Percentiles rank a stretch among this genome's conserved stretches.
phyloP scores from a whole-genome alignment of 202 grass and related monocot species.

The Schoenoplectus triqueter region DNA sequence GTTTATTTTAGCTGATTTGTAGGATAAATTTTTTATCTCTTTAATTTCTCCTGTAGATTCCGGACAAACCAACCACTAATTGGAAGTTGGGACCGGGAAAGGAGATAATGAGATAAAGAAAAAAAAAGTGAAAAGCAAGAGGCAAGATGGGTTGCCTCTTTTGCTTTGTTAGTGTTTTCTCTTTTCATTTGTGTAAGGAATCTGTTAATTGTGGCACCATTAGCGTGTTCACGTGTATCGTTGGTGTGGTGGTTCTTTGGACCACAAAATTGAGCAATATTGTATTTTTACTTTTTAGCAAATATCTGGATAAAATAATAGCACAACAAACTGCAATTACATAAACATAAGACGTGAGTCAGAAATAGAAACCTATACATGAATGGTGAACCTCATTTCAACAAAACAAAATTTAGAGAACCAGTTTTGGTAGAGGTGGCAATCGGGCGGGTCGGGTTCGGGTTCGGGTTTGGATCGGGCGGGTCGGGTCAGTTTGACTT shows the following conservation, averaged over 20 bases:
- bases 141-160: conserved; percentile 49
- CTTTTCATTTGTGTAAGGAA: conserved; percentile 51
- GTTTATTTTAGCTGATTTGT: conserved; percentile 42
- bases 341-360: background rate
- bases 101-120: conserved; percentile 52
- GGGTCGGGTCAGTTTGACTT: no score
- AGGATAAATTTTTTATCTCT: conserved; percentile 44
- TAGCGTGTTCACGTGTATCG: conserved; percentile 3
- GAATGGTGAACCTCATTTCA: background rate
- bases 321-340: background rate
- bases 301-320: background rate
- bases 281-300: background rate
- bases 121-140: conserved; percentile 44
- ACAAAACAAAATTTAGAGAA: background rate
- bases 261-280: conserved; percentile 8
- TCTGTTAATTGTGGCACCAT: conserved; percentile 48
- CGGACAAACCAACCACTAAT: conserved; percentile 54
- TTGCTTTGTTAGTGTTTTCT: conserved; percentile 43
- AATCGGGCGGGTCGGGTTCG: no score
- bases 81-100: conserved; percentile 55
- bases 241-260: background rate
- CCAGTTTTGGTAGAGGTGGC: no score
- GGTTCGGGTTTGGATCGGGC: no score
- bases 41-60: conserved; percentile 59
- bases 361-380: no score